Evolutionary conservation across 108 stramenopile species (phyloP).

Genomic region (Bacterosira constricta): DNA sequence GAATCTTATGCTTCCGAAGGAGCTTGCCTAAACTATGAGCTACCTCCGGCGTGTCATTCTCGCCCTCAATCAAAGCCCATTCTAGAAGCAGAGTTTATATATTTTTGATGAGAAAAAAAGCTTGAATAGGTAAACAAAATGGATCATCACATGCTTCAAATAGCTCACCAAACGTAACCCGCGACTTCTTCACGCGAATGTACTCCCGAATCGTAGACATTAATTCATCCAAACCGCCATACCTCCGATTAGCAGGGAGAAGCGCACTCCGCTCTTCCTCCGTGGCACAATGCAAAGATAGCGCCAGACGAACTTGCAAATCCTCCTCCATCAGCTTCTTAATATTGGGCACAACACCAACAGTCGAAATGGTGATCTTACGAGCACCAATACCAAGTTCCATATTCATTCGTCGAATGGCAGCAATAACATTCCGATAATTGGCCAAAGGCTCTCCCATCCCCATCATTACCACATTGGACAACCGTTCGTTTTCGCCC

Average conservation of each 20-base stretch:
- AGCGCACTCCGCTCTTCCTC: conserved; percentile 88
- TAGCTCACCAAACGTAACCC: conserved; percentile 94
- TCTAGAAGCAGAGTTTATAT: no score
- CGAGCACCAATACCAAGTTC: conserved; percentile 94
- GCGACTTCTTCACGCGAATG: conserved; percentile 66
- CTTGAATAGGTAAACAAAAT: no score
- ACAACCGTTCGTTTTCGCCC: conserved; percentile 66
- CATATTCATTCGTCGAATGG: conserved; percentile 82
- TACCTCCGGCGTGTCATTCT: conserved; percentile 87
- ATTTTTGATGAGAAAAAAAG: no score
- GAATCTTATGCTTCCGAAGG: conserved; percentile 53
- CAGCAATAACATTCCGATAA: conserved; percentile 89
- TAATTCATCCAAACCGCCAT: conserved; percentile 86
- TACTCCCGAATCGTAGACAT: conserved; percentile 86
- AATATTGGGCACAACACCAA: conserved; percentile 89
- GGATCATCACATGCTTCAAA: no score
- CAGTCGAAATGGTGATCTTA: conserved; percentile 93
- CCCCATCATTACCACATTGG: conserved; percentile 97
- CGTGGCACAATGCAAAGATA: conserved; percentile 89
- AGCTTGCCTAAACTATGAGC: conserved; percentile 74
- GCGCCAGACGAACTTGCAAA: conserved; percentile 83
- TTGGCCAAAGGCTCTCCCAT: conserved; percentile 96
- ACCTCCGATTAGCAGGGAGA: conserved; percentile 91
- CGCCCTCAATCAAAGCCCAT: conserved; percentile 94
- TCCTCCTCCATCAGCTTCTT: conserved; percentile 61